phyloP scores from a whole-genome alignment of 2,329 filamentous ascomycete species.

The Monilinia fructigena region DNA sequence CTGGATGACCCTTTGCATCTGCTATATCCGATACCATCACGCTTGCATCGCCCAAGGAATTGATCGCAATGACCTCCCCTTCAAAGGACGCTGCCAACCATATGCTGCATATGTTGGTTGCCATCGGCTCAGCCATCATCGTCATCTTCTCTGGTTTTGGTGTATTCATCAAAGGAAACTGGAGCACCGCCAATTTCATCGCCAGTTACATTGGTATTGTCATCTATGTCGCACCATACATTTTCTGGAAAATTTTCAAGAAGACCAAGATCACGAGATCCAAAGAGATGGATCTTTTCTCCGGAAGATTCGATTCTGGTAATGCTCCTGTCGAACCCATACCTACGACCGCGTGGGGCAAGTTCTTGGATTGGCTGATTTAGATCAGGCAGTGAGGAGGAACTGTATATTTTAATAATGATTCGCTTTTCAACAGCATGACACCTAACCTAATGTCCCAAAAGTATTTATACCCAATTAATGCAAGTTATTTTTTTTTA shows the following conservation, averaged over 20 bases:
- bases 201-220: slow-evolving; percentile 57
- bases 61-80: slow-evolving; percentile 52
- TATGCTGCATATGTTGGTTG: slow-evolving; percentile 48
- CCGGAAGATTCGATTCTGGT: slow-evolving; percentile 6
- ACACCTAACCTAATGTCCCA: slow-evolving; percentile 8
- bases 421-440: background rate
- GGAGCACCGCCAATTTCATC: slow-evolving; percentile 58
- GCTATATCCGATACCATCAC: slow-evolving; percentile 57
- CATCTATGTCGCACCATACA: slow-evolving; percentile 45
- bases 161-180: slow-evolving; percentile 60
- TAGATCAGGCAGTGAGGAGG: background rate
- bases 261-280: slow-evolving; percentile 46
- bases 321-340: slow-evolving; percentile 10
- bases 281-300: slow-evolving; percentile 35
- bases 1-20: slow-evolving; percentile 59
- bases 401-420: background rate
- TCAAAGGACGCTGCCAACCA: slow-evolving; percentile 54
- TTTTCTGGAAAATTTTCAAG: slow-evolving; percentile 56
- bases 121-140: slow-evolving; percentile 43
- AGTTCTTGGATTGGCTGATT: slow-evolving; percentile 13
- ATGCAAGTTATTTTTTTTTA: background rate
- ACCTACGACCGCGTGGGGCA: slow-evolving; percentile 16
- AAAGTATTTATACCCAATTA: slow-evolving; percentile 12
- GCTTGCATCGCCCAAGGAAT: slow-evolving; percentile 58
- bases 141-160: slow-evolving; percentile 70